Percentiles rank a stretch among this genome's conserved stretches.
Evolutionary conservation across 2,329 filamentous ascomycete species (phyloP).

Genomic region (Clonostachys solani): DNA sequence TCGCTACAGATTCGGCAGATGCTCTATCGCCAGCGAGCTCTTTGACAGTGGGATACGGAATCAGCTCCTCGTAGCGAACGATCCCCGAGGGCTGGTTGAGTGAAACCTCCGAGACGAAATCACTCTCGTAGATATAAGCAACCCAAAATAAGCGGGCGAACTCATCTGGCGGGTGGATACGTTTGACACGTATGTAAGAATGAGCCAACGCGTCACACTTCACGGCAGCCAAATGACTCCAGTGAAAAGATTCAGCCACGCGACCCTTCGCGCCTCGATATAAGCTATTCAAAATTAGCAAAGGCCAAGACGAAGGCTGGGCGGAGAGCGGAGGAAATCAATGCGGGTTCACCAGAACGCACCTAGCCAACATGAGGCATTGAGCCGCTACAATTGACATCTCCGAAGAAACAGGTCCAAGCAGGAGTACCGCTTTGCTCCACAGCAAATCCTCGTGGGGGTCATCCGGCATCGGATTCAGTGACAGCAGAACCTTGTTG

Average conservation of each 20-base stretch:
- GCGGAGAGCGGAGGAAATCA: too few relatives aligned
- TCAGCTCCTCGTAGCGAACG: constrained; percentile 16
- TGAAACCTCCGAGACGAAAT: constrained; percentile 20
- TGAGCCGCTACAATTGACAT: constrained; percentile 14
- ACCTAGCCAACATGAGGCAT: constrained; percentile 20
- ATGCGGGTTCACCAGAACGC: neutral
- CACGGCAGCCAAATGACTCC: constrained; percentile 15
- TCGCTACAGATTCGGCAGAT: neutral
- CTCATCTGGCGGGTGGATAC: constrained; percentile 6
- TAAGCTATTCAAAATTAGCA: constrained; percentile 7
- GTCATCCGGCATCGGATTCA: too few relatives aligned
- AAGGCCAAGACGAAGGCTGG: too few relatives aligned
- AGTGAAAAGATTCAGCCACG: constrained; percentile 15
- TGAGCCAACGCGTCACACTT: constrained; percentile 17
- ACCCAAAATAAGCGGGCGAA: constrained; percentile 20
- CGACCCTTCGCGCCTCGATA: constrained; percentile 14
- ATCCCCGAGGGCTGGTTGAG: constrained; percentile 18
- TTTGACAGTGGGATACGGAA: constrained; percentile 12
- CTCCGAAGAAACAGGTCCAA: constrained; percentile 12
- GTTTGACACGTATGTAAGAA: constrained; percentile 1
- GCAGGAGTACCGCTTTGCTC: constrained; percentile 13
- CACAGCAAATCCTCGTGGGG: constrained; percentile 6
- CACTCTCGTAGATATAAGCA: constrained; percentile 19
- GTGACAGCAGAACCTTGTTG: neutral
- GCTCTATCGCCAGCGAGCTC: neutral